These are phyloP conservation scores for Apophysomyces variabilis DNA, from an alignment of 371 early-diverging fungal genomes.

Conservation along the genomic window DNA sequence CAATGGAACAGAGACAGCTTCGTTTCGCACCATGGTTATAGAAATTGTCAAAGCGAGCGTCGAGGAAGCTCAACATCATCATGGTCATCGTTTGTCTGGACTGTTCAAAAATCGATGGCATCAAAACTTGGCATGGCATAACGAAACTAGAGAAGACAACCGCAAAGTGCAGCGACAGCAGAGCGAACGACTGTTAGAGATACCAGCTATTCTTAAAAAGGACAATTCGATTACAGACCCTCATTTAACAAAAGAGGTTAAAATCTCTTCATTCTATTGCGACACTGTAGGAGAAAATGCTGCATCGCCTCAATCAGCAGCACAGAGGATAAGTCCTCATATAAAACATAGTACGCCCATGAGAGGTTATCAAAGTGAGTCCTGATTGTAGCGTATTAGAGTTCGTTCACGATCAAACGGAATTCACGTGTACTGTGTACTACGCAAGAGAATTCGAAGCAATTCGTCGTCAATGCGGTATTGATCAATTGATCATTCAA, in stretches of 20 bases:
- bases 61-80: constrained; percentile 28
- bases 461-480: constrained; percentile 78
- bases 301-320: not conserved
- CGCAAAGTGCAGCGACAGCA: not conserved
- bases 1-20: constrained; percentile 37
- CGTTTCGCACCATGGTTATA: constrained; percentile 43
- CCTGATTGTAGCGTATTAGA: constrained; percentile 38
- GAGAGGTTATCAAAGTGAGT: not conserved
- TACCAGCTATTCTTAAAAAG: not conserved
- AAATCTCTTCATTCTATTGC: constrained; percentile 29
- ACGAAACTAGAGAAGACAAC: constrained; percentile 9
- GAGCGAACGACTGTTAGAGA: constrained; percentile 8
- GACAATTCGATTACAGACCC: not conserved
- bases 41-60: constrained; percentile 42
- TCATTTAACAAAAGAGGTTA: constrained; percentile 28
- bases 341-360: constrained; percentile 44
- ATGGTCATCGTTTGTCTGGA: constrained; percentile 14
- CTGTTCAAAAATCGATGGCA: constrained; percentile 10
- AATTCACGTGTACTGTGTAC: constrained; percentile 82
- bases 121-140: constrained; percentile 2
- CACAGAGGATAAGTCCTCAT: constrained; percentile 33
- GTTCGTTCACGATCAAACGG: constrained; percentile 72
- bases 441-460: constrained; percentile 89
- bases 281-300: constrained; percentile 4
- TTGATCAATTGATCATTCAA: constrained; percentile 76